These are phyloP conservation scores for Cyclocybe aegerita DNA, from an alignment of 768 basidiomycete genomes.

Conservation along the genomic window DNA sequence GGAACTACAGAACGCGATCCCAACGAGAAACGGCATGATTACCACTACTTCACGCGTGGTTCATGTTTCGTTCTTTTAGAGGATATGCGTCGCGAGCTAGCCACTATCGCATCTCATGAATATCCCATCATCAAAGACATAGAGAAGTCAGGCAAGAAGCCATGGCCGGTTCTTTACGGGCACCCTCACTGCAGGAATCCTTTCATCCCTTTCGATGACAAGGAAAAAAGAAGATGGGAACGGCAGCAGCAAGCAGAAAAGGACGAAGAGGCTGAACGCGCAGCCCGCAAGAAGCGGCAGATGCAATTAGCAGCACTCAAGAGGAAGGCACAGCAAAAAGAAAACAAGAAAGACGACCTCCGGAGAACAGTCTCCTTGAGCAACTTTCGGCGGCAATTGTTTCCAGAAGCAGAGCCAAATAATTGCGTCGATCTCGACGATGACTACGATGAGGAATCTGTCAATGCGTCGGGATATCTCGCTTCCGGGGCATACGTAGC, in stretches of 20 bases:
- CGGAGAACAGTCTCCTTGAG: slow-evolving; percentile 76
- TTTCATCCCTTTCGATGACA: slow-evolving; percentile 74
- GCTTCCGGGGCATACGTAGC: slow-evolving; percentile 71
- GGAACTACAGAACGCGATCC: slow-evolving; percentile 94
- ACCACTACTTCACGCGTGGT: slow-evolving; percentile 77
- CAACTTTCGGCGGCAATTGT: slow-evolving; percentile 62
- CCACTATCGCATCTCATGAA: slow-evolving; percentile 83
- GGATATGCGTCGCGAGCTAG: slow-evolving; percentile 79
- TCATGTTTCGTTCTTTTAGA: slow-evolving; percentile 89
- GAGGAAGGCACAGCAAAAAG: slow-evolving; percentile 34
- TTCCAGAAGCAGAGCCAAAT: slow-evolving; percentile 26
- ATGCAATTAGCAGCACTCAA: slow-evolving; percentile 34
- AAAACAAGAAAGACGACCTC: slow-evolving; percentile 44
- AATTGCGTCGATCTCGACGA: slow-evolving; percentile 36
- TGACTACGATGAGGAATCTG: slow-evolving; percentile 50
- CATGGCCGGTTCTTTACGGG: slow-evolving; percentile 86
- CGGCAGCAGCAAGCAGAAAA: slow-evolving; percentile 48
- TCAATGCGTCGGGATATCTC: slow-evolving; percentile 70
- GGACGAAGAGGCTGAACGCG: slow-evolving; percentile 40
- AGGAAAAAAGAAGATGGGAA: slow-evolving; percentile 68
- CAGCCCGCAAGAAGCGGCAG: slow-evolving; percentile 30
- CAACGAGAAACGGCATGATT: slow-evolving; percentile 83
- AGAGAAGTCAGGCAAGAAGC: slow-evolving; percentile 50
- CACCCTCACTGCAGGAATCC: slow-evolving; percentile 74
- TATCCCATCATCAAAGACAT: slow-evolving; percentile 59